A percentile compares a stretch with the other conserved stretches of the same genome.
Conservation (phyloP, 371 early-diverging fungal genomes). For the Mucor irregularis region DNA sequence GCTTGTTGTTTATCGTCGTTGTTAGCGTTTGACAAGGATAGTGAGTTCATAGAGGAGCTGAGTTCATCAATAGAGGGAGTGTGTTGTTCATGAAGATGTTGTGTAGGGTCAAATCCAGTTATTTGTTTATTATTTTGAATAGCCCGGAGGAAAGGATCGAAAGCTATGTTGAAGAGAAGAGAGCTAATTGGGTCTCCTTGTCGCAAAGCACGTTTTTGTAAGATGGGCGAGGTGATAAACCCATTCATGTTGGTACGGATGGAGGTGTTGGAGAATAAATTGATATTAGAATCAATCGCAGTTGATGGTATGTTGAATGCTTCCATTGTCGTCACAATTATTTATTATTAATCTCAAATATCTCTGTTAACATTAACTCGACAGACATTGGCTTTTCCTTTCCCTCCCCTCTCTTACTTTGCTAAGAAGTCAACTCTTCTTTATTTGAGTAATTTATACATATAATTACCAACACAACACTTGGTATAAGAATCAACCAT, state of each 20-base stretch:
- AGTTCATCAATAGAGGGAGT: too few species aligned
- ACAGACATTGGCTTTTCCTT: too few species aligned
- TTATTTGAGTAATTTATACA: too few species aligned
- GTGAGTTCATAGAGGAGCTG: background rate
- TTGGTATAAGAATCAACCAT: too few species aligned
- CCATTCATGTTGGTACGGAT: constrained; percentile 19
- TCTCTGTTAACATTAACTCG: too few species aligned
- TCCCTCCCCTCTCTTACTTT: too few species aligned
- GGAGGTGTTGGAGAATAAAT: constrained; percentile 8
- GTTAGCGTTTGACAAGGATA: background rate
- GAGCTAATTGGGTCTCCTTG: constrained; percentile 22
- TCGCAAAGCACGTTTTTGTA: constrained; percentile 10
- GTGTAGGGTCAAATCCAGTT: background rate
- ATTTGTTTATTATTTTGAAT: background rate
- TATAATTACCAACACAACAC: too few species aligned
- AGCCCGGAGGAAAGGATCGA: constrained; percentile 19
- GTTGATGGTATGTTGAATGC: constrained; percentile 10
- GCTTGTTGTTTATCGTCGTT: background rate
- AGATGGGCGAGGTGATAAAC: background rate
- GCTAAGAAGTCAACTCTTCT: too few species aligned
- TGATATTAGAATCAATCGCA: background rate
- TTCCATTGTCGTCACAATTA: background rate
- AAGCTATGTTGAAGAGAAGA: constrained; percentile 22
- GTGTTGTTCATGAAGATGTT: background rate
- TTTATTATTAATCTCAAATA: too few species aligned